Evolutionary conservation across 2,329 filamentous ascomycete genomes (phyloP), one percentile per base, ranked within the genome.

Genomic region (Eurotiales sp.): DNA sequence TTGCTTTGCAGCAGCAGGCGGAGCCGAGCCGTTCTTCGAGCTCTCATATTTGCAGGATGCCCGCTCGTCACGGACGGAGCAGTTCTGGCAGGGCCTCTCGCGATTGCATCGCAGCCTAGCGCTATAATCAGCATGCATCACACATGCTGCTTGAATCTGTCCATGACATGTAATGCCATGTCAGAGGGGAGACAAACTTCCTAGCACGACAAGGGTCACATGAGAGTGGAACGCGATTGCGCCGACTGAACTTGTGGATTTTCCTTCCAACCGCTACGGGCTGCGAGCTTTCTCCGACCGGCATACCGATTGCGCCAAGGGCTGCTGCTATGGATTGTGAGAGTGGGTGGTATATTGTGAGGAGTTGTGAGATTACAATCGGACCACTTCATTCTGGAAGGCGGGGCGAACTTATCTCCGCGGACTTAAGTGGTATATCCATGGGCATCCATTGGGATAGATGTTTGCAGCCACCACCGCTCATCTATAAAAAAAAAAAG

Each of bases 31-130:
- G 52, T 73, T 80, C 69, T 85, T 61, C 10, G 61, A 60, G 53
- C 71, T 84, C 77, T 89, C 95, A 71, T 89, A 93, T 60, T 89
- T 82, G 49, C 83, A 80, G 50, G 70, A 74, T 25, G 76, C 72
- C 60, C 79, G 74, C 45, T 90, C 90, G 75, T 96, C 88, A 61
- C 90, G 86, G 73, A 95, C 95, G 52, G 88, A 84, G 70, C 92
- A 97, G 67, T 96, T 97, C 72, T 93, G 90, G 73, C 90, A 97
- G 51, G 92, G 92, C 58, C 90, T 83, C 56, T 82, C 84, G 64
- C 93, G 85, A 70, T 97, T 95, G 75, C 92, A 97, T 81, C 96
- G 96, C 71, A 93, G 81, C 63, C 79, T 83, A 56, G 29, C 41
- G 36, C 53, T n/a, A n/a, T n/a, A n/a, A 60, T 57, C 61, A 55